phyloP scores from a whole-genome alignment of 257 asterid genomes.

The Misopates orontium region DNA sequence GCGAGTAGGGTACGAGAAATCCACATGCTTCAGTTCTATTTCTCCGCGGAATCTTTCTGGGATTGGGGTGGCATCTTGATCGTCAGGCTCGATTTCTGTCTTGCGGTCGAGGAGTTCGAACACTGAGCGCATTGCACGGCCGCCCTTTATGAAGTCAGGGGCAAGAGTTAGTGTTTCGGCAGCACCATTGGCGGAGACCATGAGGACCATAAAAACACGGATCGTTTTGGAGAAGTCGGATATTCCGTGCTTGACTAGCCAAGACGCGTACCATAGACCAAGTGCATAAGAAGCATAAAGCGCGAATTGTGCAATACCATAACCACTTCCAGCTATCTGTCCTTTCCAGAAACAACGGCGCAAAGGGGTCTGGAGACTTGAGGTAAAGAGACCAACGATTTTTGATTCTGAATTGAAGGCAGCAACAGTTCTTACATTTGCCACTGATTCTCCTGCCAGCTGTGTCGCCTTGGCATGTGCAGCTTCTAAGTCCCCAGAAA shows the following conservation, averaged over 20 bases:
- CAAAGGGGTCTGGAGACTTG: slow-evolving; percentile 62
- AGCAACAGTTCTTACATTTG: slow-evolving; percentile 82
- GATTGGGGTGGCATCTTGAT: slow-evolving; percentile 41
- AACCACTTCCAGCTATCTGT: slow-evolving; percentile 85
- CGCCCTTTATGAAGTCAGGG: slow-evolving; percentile 89
- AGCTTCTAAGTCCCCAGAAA: slow-evolving; percentile 92
- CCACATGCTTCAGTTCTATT: slow-evolving; percentile 80
- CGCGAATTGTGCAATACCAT: slow-evolving; percentile 78
- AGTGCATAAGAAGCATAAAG: slow-evolving; percentile 86
- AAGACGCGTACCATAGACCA: slow-evolving; percentile 94
- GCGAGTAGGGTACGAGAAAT: slow-evolving; percentile 74
- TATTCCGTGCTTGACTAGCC: slow-evolving; percentile 86
- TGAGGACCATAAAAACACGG: slow-evolving; percentile 92
- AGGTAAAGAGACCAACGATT: slow-evolving; percentile 59
- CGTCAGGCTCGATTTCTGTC: slow-evolving; percentile 82
- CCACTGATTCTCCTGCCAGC: slow-evolving; percentile 94
- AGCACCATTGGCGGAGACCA: slow-evolving; percentile 93
- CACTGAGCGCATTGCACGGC: slow-evolving; percentile 84
- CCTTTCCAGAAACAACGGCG: slow-evolving; percentile 94
- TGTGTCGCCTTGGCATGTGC: slow-evolving; percentile 89
- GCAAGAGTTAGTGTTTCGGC: slow-evolving; percentile 89
- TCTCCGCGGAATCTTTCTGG: slow-evolving; percentile 71
- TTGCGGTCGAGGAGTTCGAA: slow-evolving; percentile 80
- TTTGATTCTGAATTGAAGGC: slow-evolving; percentile 82
- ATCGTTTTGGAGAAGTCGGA: slow-evolving; percentile 87